Conservation (phyloP, 73 alveolate species). For the Paramecium caudatum region DNA sequence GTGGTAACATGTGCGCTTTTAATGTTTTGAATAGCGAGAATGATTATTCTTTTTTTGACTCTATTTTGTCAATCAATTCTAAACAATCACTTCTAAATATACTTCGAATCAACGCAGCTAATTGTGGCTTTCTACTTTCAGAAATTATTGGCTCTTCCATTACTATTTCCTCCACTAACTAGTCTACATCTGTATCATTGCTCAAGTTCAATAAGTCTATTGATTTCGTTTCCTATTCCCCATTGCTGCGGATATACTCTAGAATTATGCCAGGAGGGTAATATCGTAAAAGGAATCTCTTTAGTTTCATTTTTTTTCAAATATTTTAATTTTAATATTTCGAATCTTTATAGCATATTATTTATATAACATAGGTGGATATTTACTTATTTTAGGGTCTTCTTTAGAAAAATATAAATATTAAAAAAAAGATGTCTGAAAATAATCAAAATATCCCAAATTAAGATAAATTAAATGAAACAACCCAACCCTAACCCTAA, state of each 20-base stretch:
- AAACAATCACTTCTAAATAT: slow-evolving; percentile 40
- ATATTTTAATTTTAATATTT: slow-evolving; percentile 31
- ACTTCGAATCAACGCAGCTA: slow-evolving; percentile 64
- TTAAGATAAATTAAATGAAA: no score
- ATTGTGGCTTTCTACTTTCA: slow-evolving; percentile 83
- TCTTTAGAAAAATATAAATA: no score
- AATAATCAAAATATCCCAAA: no score
- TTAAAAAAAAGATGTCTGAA: no score
- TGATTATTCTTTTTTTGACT: slow-evolving; percentile 87
- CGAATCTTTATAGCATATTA: no score
- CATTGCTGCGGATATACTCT: slow-evolving; percentile 93
- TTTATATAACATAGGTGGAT: no score
- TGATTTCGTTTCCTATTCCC: slow-evolving; percentile 93
- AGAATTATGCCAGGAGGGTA: slow-evolving; percentile 99
- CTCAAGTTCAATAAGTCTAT: slow-evolving; percentile 94
- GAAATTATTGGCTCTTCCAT: slow-evolving; percentile 97
- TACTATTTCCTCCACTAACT: slow-evolving; percentile 92
- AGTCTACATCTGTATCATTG: slow-evolving; percentile 92
- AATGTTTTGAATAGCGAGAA: slow-evolving; percentile 95
- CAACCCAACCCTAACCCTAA: no score
- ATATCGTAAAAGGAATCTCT: slow-evolving; percentile 95
- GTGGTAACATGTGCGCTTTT: slow-evolving; percentile 99
- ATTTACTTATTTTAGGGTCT: no score
- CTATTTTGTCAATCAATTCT: slow-evolving; percentile 91
- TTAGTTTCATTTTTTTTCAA: slow-evolving; percentile 91